Percentiles rank a stretch among this genome's conserved stretches.
Conservation (phyloP, 176 grass and related monocot species). For the Poa annua region DNA sequence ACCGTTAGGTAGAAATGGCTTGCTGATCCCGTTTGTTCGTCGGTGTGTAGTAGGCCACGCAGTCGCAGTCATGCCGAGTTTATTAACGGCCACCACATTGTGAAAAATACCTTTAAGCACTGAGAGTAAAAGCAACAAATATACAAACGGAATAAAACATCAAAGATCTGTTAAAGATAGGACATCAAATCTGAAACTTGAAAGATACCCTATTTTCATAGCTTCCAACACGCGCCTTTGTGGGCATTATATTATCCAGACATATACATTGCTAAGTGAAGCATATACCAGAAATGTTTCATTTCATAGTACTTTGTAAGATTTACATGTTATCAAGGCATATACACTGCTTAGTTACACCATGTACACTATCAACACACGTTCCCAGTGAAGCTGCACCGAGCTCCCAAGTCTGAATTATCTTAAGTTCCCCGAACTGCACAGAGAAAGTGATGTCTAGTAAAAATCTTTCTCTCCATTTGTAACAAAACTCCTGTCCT, state of each 20-base stretch:
- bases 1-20: too few relatives aligned
- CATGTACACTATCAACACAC: not conserved
- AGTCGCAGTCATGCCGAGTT: too few relatives aligned
- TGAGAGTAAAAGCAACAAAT: too few relatives aligned
- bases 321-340: not conserved
- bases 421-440: not conserved
- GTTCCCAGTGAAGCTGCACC: conserved; percentile 1
- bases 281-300: not conserved
- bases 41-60: too few relatives aligned
- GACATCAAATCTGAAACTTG: not conserved
- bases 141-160: too few relatives aligned
- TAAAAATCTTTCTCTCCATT: too few relatives aligned
- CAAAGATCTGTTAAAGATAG: too few relatives aligned
- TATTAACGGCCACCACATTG: too few relatives aligned
- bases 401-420: not conserved
- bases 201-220: not conserved
- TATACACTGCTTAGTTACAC: not conserved
- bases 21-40: too few relatives aligned
- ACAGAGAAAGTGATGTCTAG: not conserved
- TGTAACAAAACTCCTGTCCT: not conserved
- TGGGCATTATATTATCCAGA: not conserved
- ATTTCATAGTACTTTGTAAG: not conserved
- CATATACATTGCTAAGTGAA: not conserved
- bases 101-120: too few relatives aligned
- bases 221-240: not conserved